These are phyloP conservation scores for Rhamnella rubrinervis DNA, from an alignment of 331 rosid genomes.

Conservation along the genomic window DNA sequence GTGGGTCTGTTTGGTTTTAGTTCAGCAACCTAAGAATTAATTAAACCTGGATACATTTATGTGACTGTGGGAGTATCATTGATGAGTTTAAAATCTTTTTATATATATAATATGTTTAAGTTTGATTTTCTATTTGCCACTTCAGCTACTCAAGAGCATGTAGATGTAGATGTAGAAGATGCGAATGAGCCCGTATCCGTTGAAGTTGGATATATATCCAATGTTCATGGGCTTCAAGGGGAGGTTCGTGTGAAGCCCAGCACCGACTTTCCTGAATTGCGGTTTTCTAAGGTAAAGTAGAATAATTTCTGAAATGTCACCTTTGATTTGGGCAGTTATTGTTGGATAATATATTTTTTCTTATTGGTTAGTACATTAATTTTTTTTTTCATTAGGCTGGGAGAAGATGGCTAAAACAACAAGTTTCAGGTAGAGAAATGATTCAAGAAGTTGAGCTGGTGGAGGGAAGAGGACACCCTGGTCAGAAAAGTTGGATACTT, in stretches of 20 bases:
- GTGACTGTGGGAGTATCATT: not conserved
- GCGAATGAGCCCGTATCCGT: conserved; percentile 40
- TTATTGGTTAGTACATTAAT: not conserved
- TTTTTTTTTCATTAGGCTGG: conserved; percentile 64
- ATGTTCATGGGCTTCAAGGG: conserved; percentile 80
- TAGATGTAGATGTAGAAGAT: conserved; percentile 39
- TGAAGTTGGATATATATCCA: conserved; percentile 68
- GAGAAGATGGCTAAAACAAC: conserved; percentile 81
- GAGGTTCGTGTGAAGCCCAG: conserved; percentile 66
- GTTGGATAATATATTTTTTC: conserved; percentile 1
- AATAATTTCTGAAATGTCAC: not conserved
- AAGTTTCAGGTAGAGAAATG: conserved; percentile 45
- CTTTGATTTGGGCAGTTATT: not conserved
- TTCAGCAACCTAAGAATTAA: not conserved
- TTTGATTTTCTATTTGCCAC: conserved; percentile 8
- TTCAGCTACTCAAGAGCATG: conserved; percentile 43
- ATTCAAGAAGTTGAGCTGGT: conserved; percentile 67
- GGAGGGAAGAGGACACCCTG: conserved; percentile 86
- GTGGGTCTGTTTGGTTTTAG: too few species aligned
- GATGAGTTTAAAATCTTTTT: not conserved
- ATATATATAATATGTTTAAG: not conserved
- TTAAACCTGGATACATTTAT: not conserved
- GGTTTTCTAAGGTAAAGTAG: conserved; percentile 57
- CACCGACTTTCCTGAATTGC: conserved; percentile 84
- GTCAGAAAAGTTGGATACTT: conserved; percentile 80